These are phyloP conservation scores for Cinchona pubescens DNA, from an alignment of 257 asterid species.

Conservation along the genomic window DNA sequence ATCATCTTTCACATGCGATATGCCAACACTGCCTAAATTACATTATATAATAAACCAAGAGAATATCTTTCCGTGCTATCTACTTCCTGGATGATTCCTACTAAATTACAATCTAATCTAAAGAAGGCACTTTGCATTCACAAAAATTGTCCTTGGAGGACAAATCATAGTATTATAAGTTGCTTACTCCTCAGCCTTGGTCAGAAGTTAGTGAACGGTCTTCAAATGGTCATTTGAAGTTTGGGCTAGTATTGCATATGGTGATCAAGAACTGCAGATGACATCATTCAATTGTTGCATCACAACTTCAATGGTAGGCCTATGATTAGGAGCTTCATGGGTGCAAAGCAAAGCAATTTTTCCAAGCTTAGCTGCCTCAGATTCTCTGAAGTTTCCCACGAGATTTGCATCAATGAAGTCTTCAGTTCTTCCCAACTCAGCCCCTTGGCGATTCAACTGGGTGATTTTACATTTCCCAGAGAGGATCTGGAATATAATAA, in stretches of 20 bases:
- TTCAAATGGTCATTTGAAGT: constrained; percentile 14
- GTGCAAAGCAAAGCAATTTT: constrained; percentile 86
- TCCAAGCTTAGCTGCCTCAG: constrained; percentile 78
- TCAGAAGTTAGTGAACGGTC: constrained; percentile 29
- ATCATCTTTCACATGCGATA: not conserved
- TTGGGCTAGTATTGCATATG: not conserved
- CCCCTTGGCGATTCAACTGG: constrained; percentile 64
- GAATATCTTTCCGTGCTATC: not conserved
- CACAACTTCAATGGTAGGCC: constrained; percentile 64
- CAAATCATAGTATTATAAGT: not conserved
- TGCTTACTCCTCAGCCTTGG: constrained; percentile 18
- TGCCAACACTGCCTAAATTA: not conserved
- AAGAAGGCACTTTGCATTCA: constrained; percentile 9
- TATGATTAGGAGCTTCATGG: constrained; percentile 54
- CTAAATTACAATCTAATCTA: constrained; percentile 3
- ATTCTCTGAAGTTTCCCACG: constrained; percentile 56
- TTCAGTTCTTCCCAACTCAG: constrained; percentile 62
- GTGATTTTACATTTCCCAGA: constrained; percentile 73
- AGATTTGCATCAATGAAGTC: constrained; percentile 67
- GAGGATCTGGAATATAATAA: constrained; percentile 85
- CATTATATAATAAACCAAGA: not conserved
- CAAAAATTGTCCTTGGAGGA: constrained; percentile 11
- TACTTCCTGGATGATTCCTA: constrained; percentile 3
- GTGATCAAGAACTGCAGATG: constrained; percentile 21
- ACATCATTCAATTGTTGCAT: constrained; percentile 57